Conservation (phyloP, 2,329 filamentous ascomycete species). For the Alternaria arborescens region DNA sequence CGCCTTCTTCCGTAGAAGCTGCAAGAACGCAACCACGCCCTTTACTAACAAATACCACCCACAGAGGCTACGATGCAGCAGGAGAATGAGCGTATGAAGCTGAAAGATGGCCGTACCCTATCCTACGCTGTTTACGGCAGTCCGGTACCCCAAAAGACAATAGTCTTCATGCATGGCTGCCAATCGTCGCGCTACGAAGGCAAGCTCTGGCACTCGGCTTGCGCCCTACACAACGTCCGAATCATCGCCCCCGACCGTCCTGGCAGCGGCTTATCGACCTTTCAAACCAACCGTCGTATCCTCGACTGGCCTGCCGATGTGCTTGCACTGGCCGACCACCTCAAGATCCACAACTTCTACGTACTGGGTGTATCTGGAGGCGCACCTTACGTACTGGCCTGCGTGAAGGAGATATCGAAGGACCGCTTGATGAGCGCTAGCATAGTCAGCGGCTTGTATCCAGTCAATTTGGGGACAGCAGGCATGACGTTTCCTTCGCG, state of each 20-base stretch:
- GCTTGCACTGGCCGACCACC: constrained; percentile 50
- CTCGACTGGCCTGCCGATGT: constrained; percentile 57
- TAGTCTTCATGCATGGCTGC: constrained; percentile 57
- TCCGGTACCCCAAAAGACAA: constrained; percentile 48
- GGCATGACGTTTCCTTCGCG: constrained; percentile 38
- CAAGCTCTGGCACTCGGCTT: constrained; percentile 45
- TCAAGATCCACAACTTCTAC: constrained; percentile 53
- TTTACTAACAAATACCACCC: neutral
- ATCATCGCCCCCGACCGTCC: constrained; percentile 57
- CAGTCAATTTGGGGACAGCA: constrained; percentile 34
- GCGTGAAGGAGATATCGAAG: constrained; percentile 51
- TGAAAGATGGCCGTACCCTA: constrained; percentile 51
- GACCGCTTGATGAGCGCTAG: constrained; percentile 35
- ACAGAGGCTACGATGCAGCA: constrained; percentile 13
- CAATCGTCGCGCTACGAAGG: constrained; percentile 56
- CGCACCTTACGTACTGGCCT: constrained; percentile 59
- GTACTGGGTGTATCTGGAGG: constrained; percentile 59
- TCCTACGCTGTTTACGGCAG: constrained; percentile 58
- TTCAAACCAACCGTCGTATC: constrained; percentile 49
- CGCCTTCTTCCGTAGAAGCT: neutral
- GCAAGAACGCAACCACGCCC: neutral
- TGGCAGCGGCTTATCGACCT: constrained; percentile 55
- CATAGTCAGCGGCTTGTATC: constrained; percentile 39
- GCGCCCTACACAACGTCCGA: constrained; percentile 47
- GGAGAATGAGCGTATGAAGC: constrained; percentile 37